Conservation (phyloP, 306 rosid species). For the Pueraria montana region DNA sequence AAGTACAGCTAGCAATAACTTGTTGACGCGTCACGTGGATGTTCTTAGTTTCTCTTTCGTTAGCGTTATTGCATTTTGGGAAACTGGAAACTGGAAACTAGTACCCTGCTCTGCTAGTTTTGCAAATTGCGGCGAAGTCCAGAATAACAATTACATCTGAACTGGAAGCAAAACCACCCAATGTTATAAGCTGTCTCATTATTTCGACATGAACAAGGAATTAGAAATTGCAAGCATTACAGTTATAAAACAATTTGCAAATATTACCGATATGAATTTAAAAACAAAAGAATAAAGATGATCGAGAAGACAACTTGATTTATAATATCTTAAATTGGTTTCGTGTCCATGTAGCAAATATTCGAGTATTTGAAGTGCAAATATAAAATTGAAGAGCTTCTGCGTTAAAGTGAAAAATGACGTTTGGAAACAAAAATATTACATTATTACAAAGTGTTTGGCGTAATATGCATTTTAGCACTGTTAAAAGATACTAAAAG, state of each 20-base stretch:
- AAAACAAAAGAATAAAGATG: not conserved
- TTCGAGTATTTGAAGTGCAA: too few relatives aligned
- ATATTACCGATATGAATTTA: not conserved
- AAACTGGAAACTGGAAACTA: not conserved
- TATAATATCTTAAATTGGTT: too few relatives aligned
- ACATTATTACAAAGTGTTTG: too few relatives aligned
- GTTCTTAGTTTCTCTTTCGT: not conserved
- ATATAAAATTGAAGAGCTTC: too few relatives aligned
- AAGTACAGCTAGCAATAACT: slow-evolving; percentile 8
- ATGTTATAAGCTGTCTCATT: slow-evolving; percentile 31
- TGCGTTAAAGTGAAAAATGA: too few relatives aligned
- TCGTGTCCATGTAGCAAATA: too few relatives aligned
- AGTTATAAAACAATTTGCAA: not conserved
- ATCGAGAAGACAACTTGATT: not conserved
- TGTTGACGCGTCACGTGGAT: slow-evolving; percentile 19
- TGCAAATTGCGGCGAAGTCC: not conserved
- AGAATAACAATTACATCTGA: slow-evolving; percentile 12
- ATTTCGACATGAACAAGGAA: not conserved
- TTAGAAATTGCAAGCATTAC: not conserved
- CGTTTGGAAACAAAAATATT: too few relatives aligned
- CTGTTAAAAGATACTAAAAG: not conserved
- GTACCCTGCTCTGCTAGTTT: not conserved
- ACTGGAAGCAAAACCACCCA: not conserved
- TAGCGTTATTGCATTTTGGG: not conserved
- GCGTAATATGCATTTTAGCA: too few relatives aligned